Base-by-base conservation (phyloP, 495 filamentous ascomycete species). In the Podospora sp. region DNA sequence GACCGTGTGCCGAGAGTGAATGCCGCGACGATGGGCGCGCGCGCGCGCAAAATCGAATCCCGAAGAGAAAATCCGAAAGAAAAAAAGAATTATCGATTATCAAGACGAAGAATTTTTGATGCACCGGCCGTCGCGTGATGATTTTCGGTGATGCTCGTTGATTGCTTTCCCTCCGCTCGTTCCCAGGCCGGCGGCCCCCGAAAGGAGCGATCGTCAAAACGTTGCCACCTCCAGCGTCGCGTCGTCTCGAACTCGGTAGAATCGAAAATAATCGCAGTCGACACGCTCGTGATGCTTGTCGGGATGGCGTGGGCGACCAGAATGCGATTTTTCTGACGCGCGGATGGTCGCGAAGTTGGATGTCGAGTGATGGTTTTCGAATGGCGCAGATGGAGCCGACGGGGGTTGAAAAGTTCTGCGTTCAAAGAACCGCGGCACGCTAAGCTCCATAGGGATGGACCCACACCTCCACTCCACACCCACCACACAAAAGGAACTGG, bases 151-250 rank as follows among this genome's bases (percentile, higher is more conserved):
- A 75, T 77, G 72, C 70, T 62, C 25, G 40, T 27, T 8, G 61
- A 63, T 53, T 40, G 14, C 40, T 50, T 51, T 74, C 71, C n/a
- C 69, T 77, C 76, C 76, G 73, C 76, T 62, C 77, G 52, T 75
- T n/a, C 73, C 70, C 73, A 77, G 76, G 74, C 76, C 76, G 66
- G 65, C 71, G 76, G 76, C 74, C 74, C 61, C 71, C 69, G 68
- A 76, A 57, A 66, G 70, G 72, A 75, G 76, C 74, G 73, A 71
- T 68, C 65, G 58, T 69, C 67, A 72, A 60, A 56, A 58, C 53
- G 53, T 65, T 57, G 66, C 62, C 66, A 36, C 62, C 68, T 65
- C 74, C 71, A 73, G 71, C 58, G 46, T 73, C 67, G 72, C 64
- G 58, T 59, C 52, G 46, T 35, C 27, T 68, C 60, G 69, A 65